These are phyloP conservation scores for Globisporangium nunn DNA, from an alignment of 352 stramenopile species.

Conservation along the genomic window DNA sequence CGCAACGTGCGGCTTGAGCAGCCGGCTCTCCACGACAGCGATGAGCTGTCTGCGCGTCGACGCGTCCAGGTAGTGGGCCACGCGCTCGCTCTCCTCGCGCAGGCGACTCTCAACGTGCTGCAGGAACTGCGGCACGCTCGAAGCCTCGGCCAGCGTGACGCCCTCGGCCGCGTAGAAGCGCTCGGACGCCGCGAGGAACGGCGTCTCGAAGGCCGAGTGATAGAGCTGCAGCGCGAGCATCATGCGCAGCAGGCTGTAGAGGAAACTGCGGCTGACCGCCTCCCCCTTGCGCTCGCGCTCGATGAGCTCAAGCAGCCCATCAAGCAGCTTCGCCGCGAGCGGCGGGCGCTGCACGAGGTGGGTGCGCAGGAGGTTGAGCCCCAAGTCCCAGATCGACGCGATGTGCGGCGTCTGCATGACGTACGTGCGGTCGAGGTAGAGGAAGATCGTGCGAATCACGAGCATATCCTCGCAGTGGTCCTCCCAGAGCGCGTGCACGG, in stretches of 20 bases:
- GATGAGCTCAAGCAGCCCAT: constrained; percentile 77
- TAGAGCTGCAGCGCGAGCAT: constrained; percentile 82
- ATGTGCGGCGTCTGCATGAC: constrained; percentile 83
- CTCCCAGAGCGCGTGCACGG: constrained; percentile 79
- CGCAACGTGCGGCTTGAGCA: constrained; percentile 79
- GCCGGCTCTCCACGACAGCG: constrained; percentile 66
- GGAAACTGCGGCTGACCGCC: constrained; percentile 70
- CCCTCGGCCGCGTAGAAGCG: constrained; percentile 86
- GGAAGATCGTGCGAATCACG: constrained; percentile 91
- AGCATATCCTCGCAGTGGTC: constrained; percentile 91
- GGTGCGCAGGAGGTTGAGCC: constrained; percentile 62
- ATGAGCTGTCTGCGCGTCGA: constrained; percentile 72
- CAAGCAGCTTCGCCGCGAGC: constrained; percentile 64
- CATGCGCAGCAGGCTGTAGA: constrained; percentile 84
- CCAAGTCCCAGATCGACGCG: constrained; percentile 89
- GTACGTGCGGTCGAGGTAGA: constrained; percentile 90
- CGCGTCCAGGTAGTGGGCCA: constrained; percentile 66
- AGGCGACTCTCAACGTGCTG: constrained; percentile 84
- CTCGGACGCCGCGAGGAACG: constrained; percentile 83
- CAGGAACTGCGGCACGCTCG: constrained; percentile 81
- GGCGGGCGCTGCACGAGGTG: constrained; percentile 44
- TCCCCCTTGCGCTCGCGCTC: constrained; percentile 85
- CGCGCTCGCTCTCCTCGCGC: constrained; percentile 69
- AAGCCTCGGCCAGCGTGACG: constrained; percentile 37
- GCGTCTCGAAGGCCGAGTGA: constrained; percentile 75